These are phyloP conservation scores for Stemphylium beticola DNA, from an alignment of 2,329 filamentous ascomycete genomes.

Conservation along the genomic window DNA sequence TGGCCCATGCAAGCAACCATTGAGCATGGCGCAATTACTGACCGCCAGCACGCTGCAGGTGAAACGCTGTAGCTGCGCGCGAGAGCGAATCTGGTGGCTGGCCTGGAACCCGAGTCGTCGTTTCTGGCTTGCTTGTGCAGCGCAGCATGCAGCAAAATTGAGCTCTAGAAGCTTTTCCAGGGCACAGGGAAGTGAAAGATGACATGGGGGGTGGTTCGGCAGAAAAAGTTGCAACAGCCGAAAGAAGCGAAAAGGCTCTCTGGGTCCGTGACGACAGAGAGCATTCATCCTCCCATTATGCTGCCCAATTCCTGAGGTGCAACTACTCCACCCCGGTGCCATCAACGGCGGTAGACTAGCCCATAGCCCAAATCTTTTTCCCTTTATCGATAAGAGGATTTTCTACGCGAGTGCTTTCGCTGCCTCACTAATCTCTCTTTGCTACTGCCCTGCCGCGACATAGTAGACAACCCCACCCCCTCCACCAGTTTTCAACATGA, in stretches of 20 bases:
- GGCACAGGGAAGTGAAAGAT: background rate
- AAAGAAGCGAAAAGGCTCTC: slow-evolving; percentile 35
- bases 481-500: slow-evolving; percentile 70
- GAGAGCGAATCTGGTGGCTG: background rate
- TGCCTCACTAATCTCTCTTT: slow-evolving; percentile 5
- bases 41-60: background rate
- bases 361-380: slow-evolving; percentile 9
- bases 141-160: background rate
- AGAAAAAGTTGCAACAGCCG: slow-evolving; percentile 14
- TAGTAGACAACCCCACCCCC: slow-evolving; percentile 1
- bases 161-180: slow-evolving; percentile 1
- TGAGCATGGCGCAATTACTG: slow-evolving; percentile 3
- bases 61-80: background rate
- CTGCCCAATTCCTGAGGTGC: slow-evolving; percentile 41
- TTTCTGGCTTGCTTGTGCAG: slow-evolving; percentile 1
- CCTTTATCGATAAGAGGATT: slow-evolving; percentile 12
- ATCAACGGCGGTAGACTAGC: slow-evolving; percentile 19
- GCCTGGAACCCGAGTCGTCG: background rate
- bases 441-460: slow-evolving; percentile 16
- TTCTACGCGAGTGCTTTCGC: slow-evolving; percentile 10
- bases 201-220: background rate
- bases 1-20: background rate
- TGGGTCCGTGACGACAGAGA: slow-evolving; percentile 19
- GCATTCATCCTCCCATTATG: slow-evolving; percentile 33
- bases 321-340: slow-evolving; percentile 28